Conservation (phyloP, 1,284 basidiomycete genomes). For the Ceraceosorus guamensis region DNA sequence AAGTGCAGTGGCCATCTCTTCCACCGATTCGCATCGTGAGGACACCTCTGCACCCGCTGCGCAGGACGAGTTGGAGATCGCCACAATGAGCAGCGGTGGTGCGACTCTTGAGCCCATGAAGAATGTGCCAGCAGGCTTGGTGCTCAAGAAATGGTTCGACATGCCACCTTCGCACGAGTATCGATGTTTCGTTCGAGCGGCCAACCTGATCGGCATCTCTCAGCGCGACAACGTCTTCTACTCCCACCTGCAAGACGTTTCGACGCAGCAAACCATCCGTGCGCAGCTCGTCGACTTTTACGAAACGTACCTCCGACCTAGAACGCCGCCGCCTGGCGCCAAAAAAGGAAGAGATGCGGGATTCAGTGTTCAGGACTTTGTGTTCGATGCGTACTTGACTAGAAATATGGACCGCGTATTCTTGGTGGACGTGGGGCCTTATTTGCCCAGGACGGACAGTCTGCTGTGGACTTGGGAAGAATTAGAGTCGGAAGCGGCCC, state of each 20-base stretch:
- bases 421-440: conserved; percentile 85
- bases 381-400: conserved; percentile 78
- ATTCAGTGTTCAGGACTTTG: conserved; percentile 49
- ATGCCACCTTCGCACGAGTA: conserved; percentile 61
- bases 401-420: conserved; percentile 67
- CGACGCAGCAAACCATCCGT: conserved; percentile 57
- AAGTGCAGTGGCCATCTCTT: no score
- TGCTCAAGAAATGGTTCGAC: conserved; percentile 82
- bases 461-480: conserved; percentile 79
- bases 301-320: conserved; percentile 59
- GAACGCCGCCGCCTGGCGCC: background rate
- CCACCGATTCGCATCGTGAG: no score
- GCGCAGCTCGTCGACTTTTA: conserved; percentile 61
- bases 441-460: conserved; percentile 72
- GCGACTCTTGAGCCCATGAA: background rate
- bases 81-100: no score
- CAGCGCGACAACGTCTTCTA: conserved; percentile 78
- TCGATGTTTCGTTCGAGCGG: conserved; percentile 26
- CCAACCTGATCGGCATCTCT: conserved; percentile 59
- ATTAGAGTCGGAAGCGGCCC: conserved; percentile 51
- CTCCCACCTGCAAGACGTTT: conserved; percentile 59
- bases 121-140: conserved; percentile 57
- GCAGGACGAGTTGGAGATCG: background rate
- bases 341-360: background rate
- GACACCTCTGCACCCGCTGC: conserved; percentile 6